phyloP scores from a whole-genome alignment of 768 basidiomycete species.

The Mycena epipterygia region DNA sequence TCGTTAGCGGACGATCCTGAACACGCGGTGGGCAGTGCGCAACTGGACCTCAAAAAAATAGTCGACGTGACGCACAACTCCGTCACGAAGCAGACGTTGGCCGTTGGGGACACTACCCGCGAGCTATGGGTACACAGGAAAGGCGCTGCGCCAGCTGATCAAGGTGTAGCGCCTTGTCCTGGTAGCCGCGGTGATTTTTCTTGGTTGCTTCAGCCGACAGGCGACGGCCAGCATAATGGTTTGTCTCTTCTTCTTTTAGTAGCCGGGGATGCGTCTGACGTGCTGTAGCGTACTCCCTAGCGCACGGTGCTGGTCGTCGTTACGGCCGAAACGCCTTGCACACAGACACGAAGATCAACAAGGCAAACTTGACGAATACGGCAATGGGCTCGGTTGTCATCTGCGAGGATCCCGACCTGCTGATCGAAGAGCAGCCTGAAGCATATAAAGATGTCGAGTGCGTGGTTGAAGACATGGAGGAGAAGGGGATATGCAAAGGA shows the following conservation, averaged over 20 bases:
- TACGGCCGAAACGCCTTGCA: conserved; percentile 50
- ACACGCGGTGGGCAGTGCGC: neutral
- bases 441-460: conserved; percentile 53
- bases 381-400: conserved; percentile 52
- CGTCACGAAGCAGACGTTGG: conserved; percentile 42
- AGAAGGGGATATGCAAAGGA: conserved; percentile 43
- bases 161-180: conserved; percentile 52
- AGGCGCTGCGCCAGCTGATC: conserved; percentile 53
- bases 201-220: conserved; percentile 50
- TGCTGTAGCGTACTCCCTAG: conserved; percentile 48
- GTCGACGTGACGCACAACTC: conserved; percentile 57
- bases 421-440: conserved; percentile 55
- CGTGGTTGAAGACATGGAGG: conserved; percentile 54
- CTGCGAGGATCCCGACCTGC: conserved; percentile 50
- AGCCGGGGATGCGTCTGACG: neutral
- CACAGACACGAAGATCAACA: conserved; percentile 44
- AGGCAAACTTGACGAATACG: conserved; percentile 47
- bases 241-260: neutral
- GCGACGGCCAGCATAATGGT: conserved; percentile 53
- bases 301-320: conserved; percentile 55
- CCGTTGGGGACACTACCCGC: conserved; percentile 32
- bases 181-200: conserved; percentile 56
- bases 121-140: conserved; percentile 56
- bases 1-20: conserved; percentile 7
- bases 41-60: conserved; percentile 38